Evolutionary conservation across 1,284 basidiomycete species (phyloP), one percentile per base, ranked within the genome.

Genomic region (Pseudozyma sp.): DNA sequence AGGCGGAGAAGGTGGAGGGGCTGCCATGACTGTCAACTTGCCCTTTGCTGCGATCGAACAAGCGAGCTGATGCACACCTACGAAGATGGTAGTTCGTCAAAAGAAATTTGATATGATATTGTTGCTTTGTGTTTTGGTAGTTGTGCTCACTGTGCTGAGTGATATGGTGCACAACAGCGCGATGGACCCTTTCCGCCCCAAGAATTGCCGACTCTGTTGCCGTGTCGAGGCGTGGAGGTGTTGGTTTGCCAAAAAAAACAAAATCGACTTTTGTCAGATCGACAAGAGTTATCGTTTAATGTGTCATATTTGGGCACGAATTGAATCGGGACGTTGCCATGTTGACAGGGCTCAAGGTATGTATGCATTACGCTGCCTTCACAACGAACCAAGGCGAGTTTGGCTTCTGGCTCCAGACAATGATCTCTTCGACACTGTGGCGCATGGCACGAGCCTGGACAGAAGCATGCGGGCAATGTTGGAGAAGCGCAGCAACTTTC

Each of bases 181-280:
- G 54, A 44, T 57, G 61, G 57, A 70, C 61, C 60, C 58, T 64
- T 59, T 59, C 34, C 9, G 42, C n/a, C 52, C 43, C 13, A 45
- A 14, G 9, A 16, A 43, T 36, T n/a, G 25, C 6, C 47, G 45
- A n/a, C n/a, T 40, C 49, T n/a, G 55, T 52, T 53, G 45, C 45
- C 58, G n/a, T 47, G 47, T 43, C 36, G 42, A 34, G 36, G 52
- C 67, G 61, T 70, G 67, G 67, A 70, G 67, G 67, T 70, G 68
- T 70, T 70, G 62, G 59, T 58, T 55, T 52, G 25, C 16, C 19
- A 9, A 9, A n/a, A 13, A 43, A 18, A 16, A 7, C 42, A 43
- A 43, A 9, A 16, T 44, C n/a, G 16, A 18, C 5, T 10, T 5
- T 18, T 31, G 25, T 31, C 25, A 31, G 25, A 31, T 31, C 25